A percentile compares a stretch with the other conserved stretches of the same genome.
Evolutionary conservation across 805 yeast species (phyloP).

Genomic region (Ascoidea asiatica): DNA sequence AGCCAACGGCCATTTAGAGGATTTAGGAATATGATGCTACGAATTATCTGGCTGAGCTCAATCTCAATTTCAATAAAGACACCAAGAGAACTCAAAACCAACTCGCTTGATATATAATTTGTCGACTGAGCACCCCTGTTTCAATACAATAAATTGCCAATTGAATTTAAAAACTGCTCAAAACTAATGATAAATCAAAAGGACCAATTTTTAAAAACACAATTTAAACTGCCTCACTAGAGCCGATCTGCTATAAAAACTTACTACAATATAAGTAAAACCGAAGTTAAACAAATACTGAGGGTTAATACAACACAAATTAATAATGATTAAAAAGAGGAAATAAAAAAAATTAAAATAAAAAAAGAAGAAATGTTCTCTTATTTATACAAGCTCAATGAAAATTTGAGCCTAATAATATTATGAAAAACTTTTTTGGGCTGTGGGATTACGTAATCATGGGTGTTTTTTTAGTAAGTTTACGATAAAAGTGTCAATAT

Average conservation of each 20-base stretch:
- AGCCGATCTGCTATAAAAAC: conserved; percentile 47
- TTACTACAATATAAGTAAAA: background rate
- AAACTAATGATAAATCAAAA: conserved; percentile 6
- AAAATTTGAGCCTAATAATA: no score
- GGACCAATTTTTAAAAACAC: conserved; percentile 11
- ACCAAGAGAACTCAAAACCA: conserved; percentile 45
- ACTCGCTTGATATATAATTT: conserved; percentile 67
- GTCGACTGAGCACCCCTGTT: conserved; percentile 97
- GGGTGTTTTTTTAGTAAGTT: no score
- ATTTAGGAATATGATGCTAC: conserved; percentile 99
- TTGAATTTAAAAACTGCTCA: conserved; percentile 4
- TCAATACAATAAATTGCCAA: conserved; percentile 25
- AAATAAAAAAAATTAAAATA: no score
- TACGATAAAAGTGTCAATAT: no score
- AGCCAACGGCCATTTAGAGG: conserved; percentile 90
- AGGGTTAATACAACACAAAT: background rate
- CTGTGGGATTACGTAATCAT: no score
- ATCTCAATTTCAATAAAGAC: conserved; percentile 21
- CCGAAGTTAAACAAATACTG: background rate
- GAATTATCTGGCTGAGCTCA: conserved; percentile 58
- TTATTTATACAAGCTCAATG: no score
- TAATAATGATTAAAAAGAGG: no score
- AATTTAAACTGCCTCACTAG: conserved; percentile 45
- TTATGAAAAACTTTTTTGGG: no score
- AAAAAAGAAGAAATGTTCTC: background rate